phyloP scores from a whole-genome alignment of 164 flowering plant species.

The Vitis rupestris region DNA sequence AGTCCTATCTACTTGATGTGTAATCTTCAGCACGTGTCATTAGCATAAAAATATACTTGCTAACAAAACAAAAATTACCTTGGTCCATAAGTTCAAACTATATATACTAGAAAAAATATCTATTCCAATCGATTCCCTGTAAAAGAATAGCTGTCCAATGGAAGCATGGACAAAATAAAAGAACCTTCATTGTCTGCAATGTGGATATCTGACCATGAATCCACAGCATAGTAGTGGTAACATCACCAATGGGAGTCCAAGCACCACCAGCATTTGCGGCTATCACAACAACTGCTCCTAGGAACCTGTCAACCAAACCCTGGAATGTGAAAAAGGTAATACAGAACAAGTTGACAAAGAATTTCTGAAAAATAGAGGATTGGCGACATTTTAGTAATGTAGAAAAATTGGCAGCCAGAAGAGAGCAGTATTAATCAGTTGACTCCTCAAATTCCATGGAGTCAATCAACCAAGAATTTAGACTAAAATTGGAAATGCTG shows the following conservation, averaged over 20 bases:
- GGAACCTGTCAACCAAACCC: conserved; percentile 48
- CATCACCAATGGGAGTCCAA: conserved; percentile 99
- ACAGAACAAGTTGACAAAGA: background rate
- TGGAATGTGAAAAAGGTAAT: conserved; percentile 7
- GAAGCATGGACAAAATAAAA: background rate
- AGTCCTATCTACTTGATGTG: background rate
- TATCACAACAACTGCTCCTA: conserved; percentile 96
- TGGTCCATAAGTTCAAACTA: no score
- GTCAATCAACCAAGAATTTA: background rate
- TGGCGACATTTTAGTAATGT: no score
- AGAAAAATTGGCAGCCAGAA: no score
- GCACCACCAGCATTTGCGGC: conserved; percentile 99
- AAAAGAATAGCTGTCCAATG: background rate
- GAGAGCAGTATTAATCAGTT: no score
- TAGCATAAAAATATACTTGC: background rate
- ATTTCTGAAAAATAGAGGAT: no score
- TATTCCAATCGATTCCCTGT: no score
- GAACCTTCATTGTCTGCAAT: conserved; percentile 81
- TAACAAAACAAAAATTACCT: no score
- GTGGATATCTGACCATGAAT: conserved; percentile 98
- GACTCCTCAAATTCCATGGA: background rate
- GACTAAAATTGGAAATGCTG: no score
- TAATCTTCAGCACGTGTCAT: background rate
- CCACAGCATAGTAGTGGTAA: conserved; percentile 98
- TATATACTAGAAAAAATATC: no score